Conservation (phyloP, 257 asterid genomes). For the Forsythia viridissima region DNA sequence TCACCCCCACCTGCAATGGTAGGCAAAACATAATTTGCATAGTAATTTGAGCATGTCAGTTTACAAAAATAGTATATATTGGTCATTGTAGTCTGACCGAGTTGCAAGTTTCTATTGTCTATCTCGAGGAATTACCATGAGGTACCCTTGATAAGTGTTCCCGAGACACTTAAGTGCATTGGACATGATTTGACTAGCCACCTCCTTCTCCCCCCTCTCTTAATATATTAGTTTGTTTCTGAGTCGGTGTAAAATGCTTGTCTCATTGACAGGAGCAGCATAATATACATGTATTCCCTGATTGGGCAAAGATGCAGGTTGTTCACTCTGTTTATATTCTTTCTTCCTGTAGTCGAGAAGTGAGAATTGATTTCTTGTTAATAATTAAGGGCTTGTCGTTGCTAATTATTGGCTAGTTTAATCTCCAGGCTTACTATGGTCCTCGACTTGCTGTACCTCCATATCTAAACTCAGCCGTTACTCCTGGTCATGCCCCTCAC, state of each 20-base stretch:
- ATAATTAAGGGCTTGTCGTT: slow-evolving; percentile 4
- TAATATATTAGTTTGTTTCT: slow-evolving; percentile 13
- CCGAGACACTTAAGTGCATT: no score
- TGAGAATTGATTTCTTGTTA: not conserved
- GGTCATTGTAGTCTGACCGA: not conserved
- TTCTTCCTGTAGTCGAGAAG: not conserved
- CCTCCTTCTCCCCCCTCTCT: no score
- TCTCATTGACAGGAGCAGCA: slow-evolving; percentile 72
- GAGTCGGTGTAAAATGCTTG: slow-evolving; percentile 24
- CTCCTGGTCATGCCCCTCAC: slow-evolving; percentile 77
- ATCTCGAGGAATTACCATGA: no score
- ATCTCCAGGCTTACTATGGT: slow-evolving; percentile 82
- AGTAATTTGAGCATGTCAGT: slow-evolving; percentile 3
- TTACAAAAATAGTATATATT: not conserved
- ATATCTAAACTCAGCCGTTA: slow-evolving; percentile 74
- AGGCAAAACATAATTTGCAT: slow-evolving; percentile 23
- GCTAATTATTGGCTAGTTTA: slow-evolving; percentile 10
- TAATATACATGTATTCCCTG: slow-evolving; percentile 73
- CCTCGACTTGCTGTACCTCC: slow-evolving; percentile 94
- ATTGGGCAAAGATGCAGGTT: slow-evolving; percentile 99
- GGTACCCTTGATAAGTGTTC: no score
- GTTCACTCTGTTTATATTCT: not conserved
- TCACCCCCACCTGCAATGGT: slow-evolving; percentile 59
- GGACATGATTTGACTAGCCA: no score
- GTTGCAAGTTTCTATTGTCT: not conserved